Percentiles rank a stretch among this genome's conserved stretches.
These are phyloP conservation scores for Cutaneotrichosporon cutaneum DNA, from an alignment of 1,284 basidiomycete species.

Conservation along the genomic window DNA sequence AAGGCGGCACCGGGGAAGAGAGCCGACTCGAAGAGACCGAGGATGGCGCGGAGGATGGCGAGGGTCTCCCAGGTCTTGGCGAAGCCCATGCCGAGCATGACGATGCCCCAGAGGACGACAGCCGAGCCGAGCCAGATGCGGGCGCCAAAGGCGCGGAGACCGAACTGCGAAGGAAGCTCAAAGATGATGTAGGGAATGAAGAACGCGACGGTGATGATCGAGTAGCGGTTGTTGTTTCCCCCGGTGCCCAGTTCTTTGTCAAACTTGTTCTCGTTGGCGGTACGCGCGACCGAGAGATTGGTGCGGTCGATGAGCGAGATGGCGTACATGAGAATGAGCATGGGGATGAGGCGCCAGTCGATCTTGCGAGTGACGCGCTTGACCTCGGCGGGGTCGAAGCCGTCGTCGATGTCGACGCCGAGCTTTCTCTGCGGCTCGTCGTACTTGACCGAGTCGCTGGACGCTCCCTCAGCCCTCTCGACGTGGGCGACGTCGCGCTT, in stretches of 20 bases:
- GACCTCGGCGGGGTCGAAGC: constrained; percentile 14
- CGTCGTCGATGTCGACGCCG: constrained; percentile 25
- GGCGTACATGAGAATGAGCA: constrained; percentile 22
- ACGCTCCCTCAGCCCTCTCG: not conserved
- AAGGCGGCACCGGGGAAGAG: constrained; percentile 50
- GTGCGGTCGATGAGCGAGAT: constrained; percentile 23
- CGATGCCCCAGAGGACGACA: constrained; percentile 43
- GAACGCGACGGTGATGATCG: constrained; percentile 46
- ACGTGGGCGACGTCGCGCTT: not conserved
- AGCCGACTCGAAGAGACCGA: constrained; percentile 49
- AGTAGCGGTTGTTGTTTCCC: constrained; percentile 46
- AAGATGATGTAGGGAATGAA: constrained; percentile 53
- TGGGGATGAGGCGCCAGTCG: constrained; percentile 24
- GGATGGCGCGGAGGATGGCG: constrained; percentile 49
- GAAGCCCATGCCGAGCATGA: constrained; percentile 51
- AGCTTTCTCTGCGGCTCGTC: constrained; percentile 28
- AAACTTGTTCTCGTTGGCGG: constrained; percentile 30
- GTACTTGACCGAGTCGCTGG: constrained; percentile 12
- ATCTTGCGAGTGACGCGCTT: constrained; percentile 22
- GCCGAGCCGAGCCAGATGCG: constrained; percentile 21
- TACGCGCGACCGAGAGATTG: constrained; percentile 30
- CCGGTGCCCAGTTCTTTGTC: constrained; percentile 25
- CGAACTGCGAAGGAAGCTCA: constrained; percentile 27
- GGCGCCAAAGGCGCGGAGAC: constrained; percentile 29
- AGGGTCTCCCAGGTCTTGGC: constrained; percentile 44